Evolutionary conservation across 78 protist genomes (phyloP).

Genomic region (Trichosphaerium sp.): DNA sequence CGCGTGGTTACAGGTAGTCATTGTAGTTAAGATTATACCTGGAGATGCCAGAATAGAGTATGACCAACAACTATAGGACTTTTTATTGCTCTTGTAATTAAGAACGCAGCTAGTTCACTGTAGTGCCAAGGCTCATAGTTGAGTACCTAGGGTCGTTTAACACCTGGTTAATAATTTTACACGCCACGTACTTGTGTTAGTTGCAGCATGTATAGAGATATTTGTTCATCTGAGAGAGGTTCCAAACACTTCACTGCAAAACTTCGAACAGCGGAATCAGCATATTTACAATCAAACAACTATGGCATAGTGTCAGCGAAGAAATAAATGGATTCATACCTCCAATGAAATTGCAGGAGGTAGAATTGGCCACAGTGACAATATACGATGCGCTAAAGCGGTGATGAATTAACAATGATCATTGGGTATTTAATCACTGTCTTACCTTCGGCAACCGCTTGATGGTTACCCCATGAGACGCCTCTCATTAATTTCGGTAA

Average conservation of each 20-base stretch:
- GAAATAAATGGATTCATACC: too few species aligned
- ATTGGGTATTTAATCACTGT: too few species aligned
- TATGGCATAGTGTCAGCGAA: slow-evolving; percentile 57
- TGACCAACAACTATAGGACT: slow-evolving; percentile 66
- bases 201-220: slow-evolving; percentile 46
- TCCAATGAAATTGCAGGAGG: too few species aligned
- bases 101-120: slow-evolving; percentile 62
- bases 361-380: too few species aligned
- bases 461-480: too few species aligned
- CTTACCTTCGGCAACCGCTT: too few species aligned
- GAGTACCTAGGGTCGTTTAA: slow-evolving; percentile 9
- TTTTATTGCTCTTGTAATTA: slow-evolving; percentile 66
- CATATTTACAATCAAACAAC: slow-evolving; percentile 57
- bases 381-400: too few species aligned
- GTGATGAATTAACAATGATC: too few species aligned
- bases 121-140: slow-evolving; percentile 84
- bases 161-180: too few species aligned
- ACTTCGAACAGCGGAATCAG: slow-evolving; percentile 63
- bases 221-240: slow-evolving; percentile 25
- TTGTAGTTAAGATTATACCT: slow-evolving; percentile 4
- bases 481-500: too few species aligned
- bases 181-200: slow-evolving; percentile 25
- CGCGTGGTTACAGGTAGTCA: not conserved
- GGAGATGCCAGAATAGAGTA: slow-evolving; percentile 78
- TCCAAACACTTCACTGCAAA: slow-evolving; percentile 54